Evolutionary conservation across 2,329 filamentous ascomycete species (phyloP), one percentile per base, ranked within the genome.

Genomic region (Blastomyces gilchristii): DNA sequence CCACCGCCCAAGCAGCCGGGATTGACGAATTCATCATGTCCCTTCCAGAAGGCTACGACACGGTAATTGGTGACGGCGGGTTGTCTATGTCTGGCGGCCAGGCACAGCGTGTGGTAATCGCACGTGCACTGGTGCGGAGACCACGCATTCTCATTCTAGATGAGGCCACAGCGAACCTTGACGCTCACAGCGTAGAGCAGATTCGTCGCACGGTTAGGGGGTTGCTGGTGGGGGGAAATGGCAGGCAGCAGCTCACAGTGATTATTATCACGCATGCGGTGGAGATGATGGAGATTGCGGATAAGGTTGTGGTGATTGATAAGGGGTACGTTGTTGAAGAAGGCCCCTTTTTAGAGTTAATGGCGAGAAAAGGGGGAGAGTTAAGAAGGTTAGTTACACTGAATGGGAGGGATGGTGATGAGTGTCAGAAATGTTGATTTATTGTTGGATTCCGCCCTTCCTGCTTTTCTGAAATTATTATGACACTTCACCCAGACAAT

Each of bases 241-340:
- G 69, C 14, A 65, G 69, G 3, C 53, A 22, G 18, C 78, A 77
- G 0, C 82, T 90, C 73, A 88, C 88, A 0, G 84, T 96, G 0
- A 80, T 97, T 18, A 82, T 95, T 31, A 87, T 96, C 49, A 96
- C 91, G 58, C 93, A 97, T 75, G 84, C 82, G 63, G 80, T 79
- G 65, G 87, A 93, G 70, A 95, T 96, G 90, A 97, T 97, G 89
- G 81, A 82, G 63, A 83, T 90, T 64, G 89, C 88, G 0, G 86
- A 91, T 71, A 80, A 83, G 54, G 79, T 97, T 8, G 79, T 93
- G 0, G 84, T 97, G 65, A 68, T 87, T 64, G 80, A 95, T 37
- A 83, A 89, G n/a, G 83, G 85, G 0, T 81, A 83, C 2, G 78
- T 83, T 1, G 83, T 90, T 7, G 87, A 85, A 2, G 84, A 93